phyloP scores from a whole-genome alignment of 2,329 filamentous ascomycete genomes.

The Scedosporium boydii region DNA sequence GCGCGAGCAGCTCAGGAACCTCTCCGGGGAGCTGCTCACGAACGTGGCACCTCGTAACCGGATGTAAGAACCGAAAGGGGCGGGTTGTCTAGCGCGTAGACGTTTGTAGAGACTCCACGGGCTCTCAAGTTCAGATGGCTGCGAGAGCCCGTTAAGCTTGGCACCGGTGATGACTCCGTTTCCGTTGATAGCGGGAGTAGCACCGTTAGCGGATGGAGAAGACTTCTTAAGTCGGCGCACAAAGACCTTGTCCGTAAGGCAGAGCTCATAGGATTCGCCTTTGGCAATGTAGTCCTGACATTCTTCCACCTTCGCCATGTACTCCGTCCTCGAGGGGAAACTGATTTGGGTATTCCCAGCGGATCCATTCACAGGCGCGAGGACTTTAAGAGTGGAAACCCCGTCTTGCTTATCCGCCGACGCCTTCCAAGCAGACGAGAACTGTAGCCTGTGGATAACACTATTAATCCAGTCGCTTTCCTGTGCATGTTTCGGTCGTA shows the following conservation, averaged over 20 bases:
- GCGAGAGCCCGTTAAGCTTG: neutral
- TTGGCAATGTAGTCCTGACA: slow-evolving; percentile 66
- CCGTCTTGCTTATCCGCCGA: neutral
- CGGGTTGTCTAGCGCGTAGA: slow-evolving; percentile 63
- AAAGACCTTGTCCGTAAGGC: slow-evolving; percentile 66
- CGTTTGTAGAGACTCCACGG: slow-evolving; percentile 66
- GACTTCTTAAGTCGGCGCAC: slow-evolving; percentile 35
- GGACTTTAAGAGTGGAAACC: neutral
- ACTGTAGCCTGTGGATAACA: slow-evolving; percentile 19
- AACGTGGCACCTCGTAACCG: slow-evolving; percentile 61
- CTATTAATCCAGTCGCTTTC: slow-evolving; percentile 21
- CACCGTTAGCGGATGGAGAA: slow-evolving; percentile 18
- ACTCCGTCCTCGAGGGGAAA: slow-evolving; percentile 37
- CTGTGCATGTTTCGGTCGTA: slow-evolving; percentile 23
- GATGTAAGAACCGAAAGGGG: slow-evolving; percentile 77
- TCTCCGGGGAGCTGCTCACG: slow-evolving; percentile 77
- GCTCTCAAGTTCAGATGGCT: slow-evolving; percentile 12
- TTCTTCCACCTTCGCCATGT: slow-evolving; percentile 55
- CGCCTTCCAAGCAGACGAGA: slow-evolving; percentile 10
- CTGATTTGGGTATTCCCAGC: slow-evolving; percentile 16
- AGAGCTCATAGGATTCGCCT: slow-evolving; percentile 80
- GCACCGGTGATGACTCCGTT: neutral
- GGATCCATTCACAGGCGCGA: neutral
- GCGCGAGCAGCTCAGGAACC: slow-evolving; percentile 57
- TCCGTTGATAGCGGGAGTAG: too few species aligned